phyloP scores from a whole-genome alignment of 140 eudicot species.

The Erigeron philadelphicus region DNA sequence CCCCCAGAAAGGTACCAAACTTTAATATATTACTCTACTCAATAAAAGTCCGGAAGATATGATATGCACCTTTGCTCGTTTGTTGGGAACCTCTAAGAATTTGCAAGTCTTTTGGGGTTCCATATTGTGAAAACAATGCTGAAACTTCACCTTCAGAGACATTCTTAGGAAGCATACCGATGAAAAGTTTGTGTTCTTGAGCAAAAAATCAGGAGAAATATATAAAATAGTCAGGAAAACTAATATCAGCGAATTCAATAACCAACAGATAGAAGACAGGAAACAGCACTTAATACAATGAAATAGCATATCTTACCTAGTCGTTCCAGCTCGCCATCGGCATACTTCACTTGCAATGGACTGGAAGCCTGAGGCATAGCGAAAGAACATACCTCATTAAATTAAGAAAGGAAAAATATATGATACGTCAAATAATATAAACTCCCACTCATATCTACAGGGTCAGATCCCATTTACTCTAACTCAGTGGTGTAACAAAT shows the following conservation, averaged over 20 bases:
- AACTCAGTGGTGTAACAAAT: constrained; percentile 5
- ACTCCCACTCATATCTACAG: constrained; percentile 9
- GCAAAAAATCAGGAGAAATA: constrained; percentile 16
- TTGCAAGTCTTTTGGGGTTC: constrained; percentile 77
- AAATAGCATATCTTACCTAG: constrained; percentile 49
- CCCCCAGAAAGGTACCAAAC: not conserved
- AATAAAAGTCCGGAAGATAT: constrained; percentile 7
- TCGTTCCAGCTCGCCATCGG: constrained; percentile 97
- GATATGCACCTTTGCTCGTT: constrained; percentile 64
- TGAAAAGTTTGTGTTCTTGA: constrained; percentile 84
- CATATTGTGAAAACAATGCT: constrained; percentile 68
- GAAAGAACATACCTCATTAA: constrained; percentile 25
- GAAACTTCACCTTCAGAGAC: constrained; percentile 82
- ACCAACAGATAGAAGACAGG: not conserved
- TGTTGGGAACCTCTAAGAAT: constrained; percentile 92
- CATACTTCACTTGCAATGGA: constrained; percentile 98
- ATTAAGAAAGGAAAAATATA: constrained; percentile 18
- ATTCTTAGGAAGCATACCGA: constrained; percentile 97
- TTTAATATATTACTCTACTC: constrained; percentile 6
- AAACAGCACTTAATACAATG: constrained; percentile 8
- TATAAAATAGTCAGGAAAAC: constrained; percentile 13
- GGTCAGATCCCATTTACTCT: constrained; percentile 13
- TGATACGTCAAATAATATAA: not conserved
- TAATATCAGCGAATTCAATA: not conserved
- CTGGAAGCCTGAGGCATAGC: constrained; percentile 74